Conservation (phyloP, 2,329 filamentous ascomycete genomes). For the Chaetomiaceae sp. region DNA sequence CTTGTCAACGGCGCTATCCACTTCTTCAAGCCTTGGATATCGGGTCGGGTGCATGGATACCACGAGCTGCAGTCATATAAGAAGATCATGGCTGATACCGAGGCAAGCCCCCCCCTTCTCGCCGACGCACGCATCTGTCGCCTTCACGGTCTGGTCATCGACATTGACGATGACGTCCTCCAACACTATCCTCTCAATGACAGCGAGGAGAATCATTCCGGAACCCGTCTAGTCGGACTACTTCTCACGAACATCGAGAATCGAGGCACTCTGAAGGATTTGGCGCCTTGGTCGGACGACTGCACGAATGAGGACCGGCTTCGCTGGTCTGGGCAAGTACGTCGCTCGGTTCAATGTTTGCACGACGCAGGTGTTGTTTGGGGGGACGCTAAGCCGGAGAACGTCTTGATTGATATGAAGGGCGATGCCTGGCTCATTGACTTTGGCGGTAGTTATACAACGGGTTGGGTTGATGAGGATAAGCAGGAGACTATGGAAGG, state of each 20-base stretch:
- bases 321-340: slow-evolving; percentile 4
- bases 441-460: slow-evolving; percentile 33
- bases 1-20: background rate
- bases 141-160: slow-evolving; percentile 7
- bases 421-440: slow-evolving; percentile 33
- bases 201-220: background rate
- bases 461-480: slow-evolving; percentile 33
- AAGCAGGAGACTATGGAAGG: slow-evolving; percentile 30
- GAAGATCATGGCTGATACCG: slow-evolving; percentile 4
- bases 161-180: slow-evolving; percentile 4
- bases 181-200: slow-evolving; percentile 6
- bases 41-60: slow-evolving; percentile 1
- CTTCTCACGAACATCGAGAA: slow-evolving; percentile 5
- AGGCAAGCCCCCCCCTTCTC: slow-evolving; percentile 7
- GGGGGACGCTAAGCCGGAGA: slow-evolving; percentile 28
- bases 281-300: slow-evolving; percentile 4
- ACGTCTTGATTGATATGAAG: slow-evolving; percentile 33
- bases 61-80: slow-evolving; percentile 1
- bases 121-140: slow-evolving; percentile 6
- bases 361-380: slow-evolving; percentile 23
- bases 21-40: slow-evolving; percentile 2
- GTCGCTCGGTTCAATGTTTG: slow-evolving; percentile 9
- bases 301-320: slow-evolving; percentile 6
- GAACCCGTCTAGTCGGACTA: slow-evolving; percentile 2
- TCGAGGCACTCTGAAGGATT: background rate